Evolutionary conservation across 2,329 filamentous ascomycete species (phyloP).

Genomic region (Pseudopyrenochaeta lycopersici): DNA sequence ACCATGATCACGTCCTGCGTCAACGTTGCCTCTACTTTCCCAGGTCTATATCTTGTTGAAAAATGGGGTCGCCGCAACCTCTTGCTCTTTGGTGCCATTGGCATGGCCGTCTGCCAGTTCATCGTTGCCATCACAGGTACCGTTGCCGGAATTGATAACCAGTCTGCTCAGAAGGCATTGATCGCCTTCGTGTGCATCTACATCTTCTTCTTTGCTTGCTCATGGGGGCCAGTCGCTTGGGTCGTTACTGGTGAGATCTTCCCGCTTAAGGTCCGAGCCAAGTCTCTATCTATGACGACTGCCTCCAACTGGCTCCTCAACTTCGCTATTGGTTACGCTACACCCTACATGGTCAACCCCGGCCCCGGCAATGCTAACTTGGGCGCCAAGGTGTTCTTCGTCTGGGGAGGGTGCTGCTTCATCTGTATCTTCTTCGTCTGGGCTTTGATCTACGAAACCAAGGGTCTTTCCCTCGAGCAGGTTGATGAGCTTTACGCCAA

Average conservation of each 20-base stretch:
- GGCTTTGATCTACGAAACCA: constrained; percentile 79
- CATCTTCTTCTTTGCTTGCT: constrained; percentile 82
- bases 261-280: constrained; percentile 58
- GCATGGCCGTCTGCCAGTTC: constrained; percentile 67
- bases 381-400: constrained; percentile 63
- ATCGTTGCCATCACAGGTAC: constrained; percentile 54
- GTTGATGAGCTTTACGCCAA: constrained; percentile 83
- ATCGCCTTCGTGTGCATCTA: constrained; percentile 68
- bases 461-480: constrained; percentile 79
- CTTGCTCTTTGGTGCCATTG: constrained; percentile 76
- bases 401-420: constrained; percentile 64
- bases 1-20: constrained; percentile 79
- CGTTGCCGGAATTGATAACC: constrained; percentile 46
- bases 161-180: constrained; percentile 49
- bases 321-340: constrained; percentile 61
- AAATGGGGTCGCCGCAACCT: constrained; percentile 79
- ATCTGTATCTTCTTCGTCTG: constrained; percentile 73
- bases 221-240: constrained; percentile 81
- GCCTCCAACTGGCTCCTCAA: constrained; percentile 65
- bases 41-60: constrained; percentile 80
- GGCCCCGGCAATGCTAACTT: constrained; percentile 71
- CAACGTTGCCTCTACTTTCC: constrained; percentile 79
- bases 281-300: constrained; percentile 62
- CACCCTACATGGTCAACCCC: constrained; percentile 75
- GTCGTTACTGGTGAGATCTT: constrained; percentile 58